Evolutionary conservation across 2,329 filamentous ascomycete genomes (phyloP).

Genomic region (Nemania sp.): DNA sequence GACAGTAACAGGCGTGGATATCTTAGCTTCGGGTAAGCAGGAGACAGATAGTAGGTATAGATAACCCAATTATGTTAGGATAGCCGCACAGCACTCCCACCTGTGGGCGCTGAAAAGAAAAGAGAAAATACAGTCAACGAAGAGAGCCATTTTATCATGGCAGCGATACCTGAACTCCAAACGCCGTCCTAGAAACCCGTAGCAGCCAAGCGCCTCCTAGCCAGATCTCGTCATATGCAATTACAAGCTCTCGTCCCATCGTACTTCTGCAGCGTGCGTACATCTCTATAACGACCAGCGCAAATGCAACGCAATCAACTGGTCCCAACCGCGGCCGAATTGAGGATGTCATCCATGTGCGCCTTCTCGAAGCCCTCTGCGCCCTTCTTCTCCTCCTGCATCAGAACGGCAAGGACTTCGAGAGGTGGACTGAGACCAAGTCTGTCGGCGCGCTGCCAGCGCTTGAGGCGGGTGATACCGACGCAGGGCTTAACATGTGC

Average conservation of each 20-base stretch:
- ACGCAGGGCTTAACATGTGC: slow-evolving; percentile 72
- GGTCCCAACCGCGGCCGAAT: slow-evolving; percentile 50
- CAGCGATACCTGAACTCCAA: slow-evolving; percentile 18
- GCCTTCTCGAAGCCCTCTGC: slow-evolving; percentile 65
- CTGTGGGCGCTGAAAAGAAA: not conserved
- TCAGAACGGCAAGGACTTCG: slow-evolving; percentile 83
- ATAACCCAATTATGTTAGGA: not conserved
- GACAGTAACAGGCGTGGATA: not conserved
- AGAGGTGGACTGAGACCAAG: slow-evolving; percentile 87
- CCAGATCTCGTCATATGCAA: slow-evolving; percentile 21
- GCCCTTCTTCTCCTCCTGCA: slow-evolving; percentile 68
- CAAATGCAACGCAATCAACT: slow-evolving; percentile 22
- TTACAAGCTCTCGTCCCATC: slow-evolving; percentile 4
- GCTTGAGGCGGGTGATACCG: slow-evolving; percentile 77
- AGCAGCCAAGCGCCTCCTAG: slow-evolving; percentile 14
- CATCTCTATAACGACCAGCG: not conserved
- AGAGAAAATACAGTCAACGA: slow-evolving; percentile 1
- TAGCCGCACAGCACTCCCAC: not conserved
- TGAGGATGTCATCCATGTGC: slow-evolving; percentile 72
- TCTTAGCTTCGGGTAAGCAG: not conserved
- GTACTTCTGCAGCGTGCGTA: slow-evolving; percentile 7
- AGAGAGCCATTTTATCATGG: slow-evolving; percentile 7
- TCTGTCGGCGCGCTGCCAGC: slow-evolving; percentile 84
- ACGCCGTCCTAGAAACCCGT: slow-evolving; percentile 24
- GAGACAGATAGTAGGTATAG: not conserved